Percentiles rank a stretch among this genome's conserved stretches.
Evolutionary conservation across 148 eudicot species (phyloP).

Genomic region (Chenopodium suecicum): DNA sequence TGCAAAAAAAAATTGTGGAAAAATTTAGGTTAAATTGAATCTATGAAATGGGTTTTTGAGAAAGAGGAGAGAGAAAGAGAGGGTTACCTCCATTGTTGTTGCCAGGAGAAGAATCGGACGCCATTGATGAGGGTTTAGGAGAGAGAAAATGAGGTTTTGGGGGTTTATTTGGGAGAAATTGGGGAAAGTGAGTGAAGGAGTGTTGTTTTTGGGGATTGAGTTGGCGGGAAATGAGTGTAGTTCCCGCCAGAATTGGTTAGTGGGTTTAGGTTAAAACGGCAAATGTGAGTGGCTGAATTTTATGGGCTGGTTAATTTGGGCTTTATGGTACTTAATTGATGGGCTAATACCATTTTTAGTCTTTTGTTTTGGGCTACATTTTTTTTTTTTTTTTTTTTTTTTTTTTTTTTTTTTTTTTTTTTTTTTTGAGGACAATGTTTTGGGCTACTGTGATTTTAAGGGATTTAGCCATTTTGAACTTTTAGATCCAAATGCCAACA

Average conservation of each 20-base stretch:
- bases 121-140: slow-evolving; percentile 38
- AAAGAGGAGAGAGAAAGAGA: background rate
- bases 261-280: background rate
- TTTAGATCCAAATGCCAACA: no score
- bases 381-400: no score
- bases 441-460: no score
- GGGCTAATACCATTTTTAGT: background rate
- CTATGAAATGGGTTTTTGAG: background rate
- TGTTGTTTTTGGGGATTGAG: background rate
- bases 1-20: slow-evolving; percentile 13
- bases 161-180: background rate
- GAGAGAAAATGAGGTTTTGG: slow-evolving; percentile 24
- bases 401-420: no score
- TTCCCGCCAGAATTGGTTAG: slow-evolving; percentile 23
- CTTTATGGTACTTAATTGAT: background rate
- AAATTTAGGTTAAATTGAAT: background rate
- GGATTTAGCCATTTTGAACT: no score
- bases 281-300: no score
- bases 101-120: slow-evolving; percentile 67
- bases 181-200: background rate
- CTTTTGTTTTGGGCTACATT: no score
- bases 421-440: no score
- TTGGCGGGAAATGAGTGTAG: slow-evolving; percentile 39
- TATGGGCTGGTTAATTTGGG: background rate
- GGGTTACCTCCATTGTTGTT: slow-evolving; percentile 25